Evolutionary conservation across 495 filamentous ascomycete species (phyloP).

Genomic region (Choiromyces venosus): DNA sequence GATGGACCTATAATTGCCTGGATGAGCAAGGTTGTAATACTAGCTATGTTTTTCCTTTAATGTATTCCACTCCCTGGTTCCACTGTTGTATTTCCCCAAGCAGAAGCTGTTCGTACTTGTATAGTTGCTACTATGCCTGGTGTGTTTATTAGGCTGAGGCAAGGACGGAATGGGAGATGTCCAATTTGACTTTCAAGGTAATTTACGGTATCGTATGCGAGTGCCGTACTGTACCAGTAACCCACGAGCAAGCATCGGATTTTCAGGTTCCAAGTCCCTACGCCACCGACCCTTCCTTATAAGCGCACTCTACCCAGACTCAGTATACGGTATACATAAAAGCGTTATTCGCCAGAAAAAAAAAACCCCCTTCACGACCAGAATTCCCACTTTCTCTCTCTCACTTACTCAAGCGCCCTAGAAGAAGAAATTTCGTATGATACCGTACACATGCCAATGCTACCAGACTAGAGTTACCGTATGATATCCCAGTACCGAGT

Average conservation of each 20-base stretch:
- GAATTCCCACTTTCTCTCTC: background rate
- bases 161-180: background rate
- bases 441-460: background rate
- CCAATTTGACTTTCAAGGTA: background rate
- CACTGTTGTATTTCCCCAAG: background rate
- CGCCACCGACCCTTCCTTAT: background rate
- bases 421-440: background rate
- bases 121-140: background rate
- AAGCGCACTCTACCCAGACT: background rate
- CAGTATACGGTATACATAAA: background rate
- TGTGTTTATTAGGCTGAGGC: background rate
- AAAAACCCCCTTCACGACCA: background rate
- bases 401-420: no score
- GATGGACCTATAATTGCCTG: background rate
- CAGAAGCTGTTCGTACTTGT: background rate
- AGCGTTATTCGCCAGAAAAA: no score
- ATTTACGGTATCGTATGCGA: background rate
- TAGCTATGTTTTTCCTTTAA: background rate
- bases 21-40: slow-evolving; percentile 3
- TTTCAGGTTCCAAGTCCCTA: background rate
- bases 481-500: background rate
- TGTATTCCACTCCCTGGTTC: background rate
- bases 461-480: background rate
- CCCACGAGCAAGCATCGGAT: background rate
- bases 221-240: background rate